These are phyloP conservation scores for Peronospora tabacina DNA, from an alignment of 352 stramenopile genomes.

Conservation along the genomic window DNA sequence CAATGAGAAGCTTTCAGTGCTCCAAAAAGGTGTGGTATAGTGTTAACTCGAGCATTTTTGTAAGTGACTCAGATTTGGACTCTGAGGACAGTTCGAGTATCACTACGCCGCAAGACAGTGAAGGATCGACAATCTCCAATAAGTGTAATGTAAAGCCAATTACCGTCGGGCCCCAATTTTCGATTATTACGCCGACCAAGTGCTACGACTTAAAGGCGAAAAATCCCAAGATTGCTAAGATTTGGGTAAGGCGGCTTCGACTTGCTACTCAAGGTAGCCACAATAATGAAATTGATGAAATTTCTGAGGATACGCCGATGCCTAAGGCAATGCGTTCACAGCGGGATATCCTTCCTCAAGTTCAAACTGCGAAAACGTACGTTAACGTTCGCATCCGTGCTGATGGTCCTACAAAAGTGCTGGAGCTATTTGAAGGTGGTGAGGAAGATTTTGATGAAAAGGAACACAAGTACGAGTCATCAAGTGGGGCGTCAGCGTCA, in stretches of 20 bases:
- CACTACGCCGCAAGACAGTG: conserved; percentile 21
- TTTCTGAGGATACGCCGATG: conserved; percentile 30
- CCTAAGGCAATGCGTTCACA: conserved; percentile 30
- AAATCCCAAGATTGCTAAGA: conserved; percentile 53
- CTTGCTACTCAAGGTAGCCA: conserved; percentile 43
- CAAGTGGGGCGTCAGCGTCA: conserved; percentile 49
- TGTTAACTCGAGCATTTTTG: conserved; percentile 69
- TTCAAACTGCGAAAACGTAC: conserved; percentile 82
- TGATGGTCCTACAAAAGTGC: conserved; percentile 85
- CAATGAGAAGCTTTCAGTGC: conserved; percentile 52
- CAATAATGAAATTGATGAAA: conserved; percentile 11
- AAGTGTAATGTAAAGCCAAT: conserved; percentile 20
- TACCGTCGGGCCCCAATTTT: conserved; percentile 62
- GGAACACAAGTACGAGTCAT: conserved; percentile 72
- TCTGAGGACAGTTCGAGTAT: conserved; percentile 45
- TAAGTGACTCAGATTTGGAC: conserved; percentile 64
- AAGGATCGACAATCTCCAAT: conserved; percentile 5
- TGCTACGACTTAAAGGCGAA: conserved; percentile 82
- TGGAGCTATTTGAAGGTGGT: conserved; percentile 86
- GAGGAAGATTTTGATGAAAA: conserved; percentile 84
- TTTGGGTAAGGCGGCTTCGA: conserved; percentile 63
- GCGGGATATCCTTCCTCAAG: conserved; percentile 31
- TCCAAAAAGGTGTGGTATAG: conserved; percentile 76
- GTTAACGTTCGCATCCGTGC: conserved; percentile 78
- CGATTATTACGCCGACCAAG: conserved; percentile 80